These are phyloP conservation scores for Symbiodinium pilosum DNA, from an alignment of 73 alveolate genomes.

Conservation along the genomic window DNA sequence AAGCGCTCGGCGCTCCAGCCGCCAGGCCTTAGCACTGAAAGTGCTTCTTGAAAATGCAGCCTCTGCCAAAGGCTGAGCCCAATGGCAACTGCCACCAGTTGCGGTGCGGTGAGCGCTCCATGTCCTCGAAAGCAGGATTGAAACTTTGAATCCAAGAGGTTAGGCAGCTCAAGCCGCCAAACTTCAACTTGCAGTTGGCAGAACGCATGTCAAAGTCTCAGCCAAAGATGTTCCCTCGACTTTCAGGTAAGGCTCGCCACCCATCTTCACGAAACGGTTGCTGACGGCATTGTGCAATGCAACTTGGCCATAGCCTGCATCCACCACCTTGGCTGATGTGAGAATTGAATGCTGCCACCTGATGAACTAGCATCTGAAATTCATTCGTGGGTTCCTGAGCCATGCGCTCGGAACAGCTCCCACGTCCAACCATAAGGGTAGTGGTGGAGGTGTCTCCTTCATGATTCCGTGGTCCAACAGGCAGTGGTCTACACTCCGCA, in stretches of 20 bases:
- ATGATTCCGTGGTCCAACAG: background rate
- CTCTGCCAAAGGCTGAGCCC: background rate
- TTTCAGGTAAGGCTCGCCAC: background rate
- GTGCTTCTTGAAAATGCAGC: background rate
- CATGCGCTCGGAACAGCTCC: background rate
- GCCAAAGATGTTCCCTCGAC: no score
- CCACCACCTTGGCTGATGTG: background rate
- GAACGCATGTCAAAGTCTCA: no score
- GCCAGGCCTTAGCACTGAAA: background rate
- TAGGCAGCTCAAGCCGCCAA: no score
- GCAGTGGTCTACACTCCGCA: background rate
- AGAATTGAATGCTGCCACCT: no score
- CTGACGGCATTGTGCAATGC: background rate
- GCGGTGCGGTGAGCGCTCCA: background rate
- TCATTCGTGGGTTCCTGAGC: no score
- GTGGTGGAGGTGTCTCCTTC: background rate
- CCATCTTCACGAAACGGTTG: background rate
- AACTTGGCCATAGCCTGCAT: constrained; percentile 1
- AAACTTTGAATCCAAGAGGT: no score
- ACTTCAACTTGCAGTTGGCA: no score
- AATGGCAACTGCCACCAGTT: background rate
- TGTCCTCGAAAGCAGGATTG: background rate
- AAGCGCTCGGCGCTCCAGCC: background rate
- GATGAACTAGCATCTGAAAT: no score
- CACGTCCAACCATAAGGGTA: background rate